Evolutionary conservation across 495 filamentous ascomycete genomes (phyloP).

Genomic region (Corynascus novoguineensis): DNA sequence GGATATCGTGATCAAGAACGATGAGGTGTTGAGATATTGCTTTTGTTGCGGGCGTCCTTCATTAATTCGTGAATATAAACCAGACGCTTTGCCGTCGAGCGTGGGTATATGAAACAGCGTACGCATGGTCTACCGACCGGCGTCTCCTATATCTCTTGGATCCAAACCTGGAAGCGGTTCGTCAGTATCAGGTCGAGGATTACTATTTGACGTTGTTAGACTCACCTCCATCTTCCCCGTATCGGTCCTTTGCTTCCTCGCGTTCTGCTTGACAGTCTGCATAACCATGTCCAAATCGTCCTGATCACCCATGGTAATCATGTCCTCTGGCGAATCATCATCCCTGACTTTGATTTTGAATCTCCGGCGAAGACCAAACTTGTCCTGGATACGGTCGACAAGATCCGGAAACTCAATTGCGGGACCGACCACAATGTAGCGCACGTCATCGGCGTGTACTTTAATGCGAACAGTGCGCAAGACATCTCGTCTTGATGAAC

Average conservation of each 20-base stretch:
- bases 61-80: conserved; percentile 19
- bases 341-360: conserved; percentile 83
- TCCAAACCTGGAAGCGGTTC: conserved; percentile 54
- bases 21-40: neutral
- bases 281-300: conserved; percentile 91
- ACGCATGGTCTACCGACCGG: neutral
- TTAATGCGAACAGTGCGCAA: conserved; percentile 73
- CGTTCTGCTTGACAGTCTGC: conserved; percentile 56
- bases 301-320: conserved; percentile 95
- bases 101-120: conserved; percentile 16
- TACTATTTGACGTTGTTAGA: conserved; percentile 3
- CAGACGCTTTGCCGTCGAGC: neutral
- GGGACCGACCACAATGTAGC: conserved; percentile 81
- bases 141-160: conserved; percentile 49
- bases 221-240: conserved; percentile 96
- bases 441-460: conserved; percentile 85
- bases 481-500: conserved; percentile 43
- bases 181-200: conserved; percentile 18
- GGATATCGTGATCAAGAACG: conserved; percentile 3
- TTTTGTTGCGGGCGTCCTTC: conserved; percentile 9
- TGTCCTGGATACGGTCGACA: conserved; percentile 68
- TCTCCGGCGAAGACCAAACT: conserved; percentile 65
- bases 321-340: conserved; percentile 68
- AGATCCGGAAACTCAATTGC: conserved; percentile 71
- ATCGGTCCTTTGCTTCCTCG: conserved; percentile 67